A percentile compares a stretch with the other conserved stretches of the same genome.
Evolutionary conservation across 495 filamentous ascomycete species (phyloP).

Genomic region (Tirmania nivea): DNA sequence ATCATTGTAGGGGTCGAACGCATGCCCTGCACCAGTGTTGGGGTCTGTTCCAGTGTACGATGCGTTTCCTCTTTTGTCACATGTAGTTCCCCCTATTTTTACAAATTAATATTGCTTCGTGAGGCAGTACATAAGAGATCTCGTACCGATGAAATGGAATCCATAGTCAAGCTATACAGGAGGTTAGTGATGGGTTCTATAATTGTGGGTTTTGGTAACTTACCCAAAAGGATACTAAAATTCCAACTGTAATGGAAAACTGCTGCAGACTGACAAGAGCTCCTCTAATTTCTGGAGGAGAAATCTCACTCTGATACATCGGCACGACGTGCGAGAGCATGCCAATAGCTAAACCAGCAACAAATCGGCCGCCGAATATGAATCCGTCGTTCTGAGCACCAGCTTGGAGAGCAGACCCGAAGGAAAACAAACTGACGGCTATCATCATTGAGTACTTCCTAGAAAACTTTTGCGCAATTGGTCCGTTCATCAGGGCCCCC

Average conservation of each 20-base stretch:
- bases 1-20: slow-evolving; percentile 27
- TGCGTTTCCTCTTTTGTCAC: neutral
- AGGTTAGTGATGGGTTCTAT: too few species aligned
- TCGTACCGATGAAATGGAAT: slow-evolving; percentile 27
- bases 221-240: slow-evolving; percentile 32
- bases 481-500: slow-evolving; percentile 17
- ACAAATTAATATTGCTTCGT: too few species aligned
- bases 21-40: slow-evolving; percentile 11
- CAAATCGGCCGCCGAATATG: slow-evolving; percentile 28
- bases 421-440: slow-evolving; percentile 13
- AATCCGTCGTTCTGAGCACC: slow-evolving; percentile 22
- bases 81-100: neutral
- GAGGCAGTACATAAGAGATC: neutral
- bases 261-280: slow-evolving; percentile 33
- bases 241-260: slow-evolving; percentile 32
- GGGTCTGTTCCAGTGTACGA: slow-evolving; percentile 10
- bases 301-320: slow-evolving; percentile 35
- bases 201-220: neutral
- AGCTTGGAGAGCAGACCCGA: slow-evolving; percentile 24
- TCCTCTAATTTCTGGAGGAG: slow-evolving; percentile 32
- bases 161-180: slow-evolving; percentile 17
- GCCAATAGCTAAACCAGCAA: slow-evolving; percentile 27
- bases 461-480: slow-evolving; percentile 15
- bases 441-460: slow-evolving; percentile 15
- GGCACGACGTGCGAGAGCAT: slow-evolving; percentile 21